Evolutionary conservation across 2,329 filamentous ascomycete species (phyloP), one percentile per base, ranked within the genome.

Genomic region (Sordariomycetes sp.): DNA sequence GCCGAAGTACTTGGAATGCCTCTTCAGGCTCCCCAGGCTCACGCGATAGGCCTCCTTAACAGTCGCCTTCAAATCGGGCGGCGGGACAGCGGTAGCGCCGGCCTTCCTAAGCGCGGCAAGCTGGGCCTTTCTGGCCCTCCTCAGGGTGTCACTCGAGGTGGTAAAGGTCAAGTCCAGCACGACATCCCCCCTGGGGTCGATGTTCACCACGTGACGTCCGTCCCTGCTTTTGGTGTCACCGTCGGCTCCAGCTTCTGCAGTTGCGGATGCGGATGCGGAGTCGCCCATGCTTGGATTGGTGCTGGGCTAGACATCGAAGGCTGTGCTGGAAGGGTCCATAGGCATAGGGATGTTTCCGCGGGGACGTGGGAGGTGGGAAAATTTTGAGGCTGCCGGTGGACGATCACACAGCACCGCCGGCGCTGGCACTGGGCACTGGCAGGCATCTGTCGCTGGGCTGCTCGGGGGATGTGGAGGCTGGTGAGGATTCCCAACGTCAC

Each of bases 1-100:
- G 36, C 66, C 67, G 51, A 87, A 87, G 54, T 86, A 87, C 37
- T 71, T 72, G 5, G 82, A 86, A 40, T 73, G 66, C 40, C 63
- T 63, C 53, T 67, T 72, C 21, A 87, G 61, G 1, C 59, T 59
- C 10, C 59, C 59, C 2, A 78, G 58, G 33, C 69, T 66, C 28
- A 83, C 79, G 18, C 81, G 69, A 47, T 79, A 86, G 10, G 65
- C 60, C 21, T 65, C 50, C 16, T 58, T 55, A 20, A 63, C 46
- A 32, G 44, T 56, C 30, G 61, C 49, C 42, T 60, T 63, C 15
- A 57, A 44, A 5, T 47, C 41, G 7, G 57, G 53, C 30, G 46
- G 49, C 18, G 49, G 20, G 8, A 16, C 10, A 10, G 43, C 36
- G 18, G 45, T 43, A 16, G 41, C 36, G 15, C 47, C 45, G 12